A percentile compares a stretch with the other conserved stretches of the same genome.
Conservation (phyloP, 1,284 basidiomycete genomes). For the Puccinia hordei region DNA sequence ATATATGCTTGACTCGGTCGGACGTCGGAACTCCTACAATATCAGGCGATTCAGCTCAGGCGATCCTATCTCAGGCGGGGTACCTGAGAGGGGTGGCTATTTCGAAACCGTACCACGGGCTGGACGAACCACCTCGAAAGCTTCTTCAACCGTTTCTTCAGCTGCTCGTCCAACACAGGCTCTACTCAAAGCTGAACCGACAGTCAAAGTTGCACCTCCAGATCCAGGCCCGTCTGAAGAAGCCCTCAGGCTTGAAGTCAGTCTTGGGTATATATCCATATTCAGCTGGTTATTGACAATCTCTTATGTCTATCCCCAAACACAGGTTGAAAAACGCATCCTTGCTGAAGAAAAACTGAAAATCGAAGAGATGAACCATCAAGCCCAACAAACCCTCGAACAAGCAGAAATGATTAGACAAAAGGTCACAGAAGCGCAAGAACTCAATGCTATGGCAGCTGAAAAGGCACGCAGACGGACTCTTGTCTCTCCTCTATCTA, state of each 20-base stretch:
- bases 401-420: slow-evolving; percentile 27
- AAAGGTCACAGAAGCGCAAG: slow-evolving; percentile 28
- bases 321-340: slow-evolving; percentile 10
- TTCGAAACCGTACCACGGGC: slow-evolving; percentile 24
- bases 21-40: slow-evolving; percentile 2
- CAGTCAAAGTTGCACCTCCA: background rate
- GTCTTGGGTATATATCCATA: background rate
- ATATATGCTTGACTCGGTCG: background rate
- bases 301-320: background rate
- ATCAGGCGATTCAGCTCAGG: slow-evolving; percentile 16
- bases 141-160: slow-evolving; percentile 8
- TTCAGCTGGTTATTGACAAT: background rate
- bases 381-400: slow-evolving; percentile 11
- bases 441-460: slow-evolving; percentile 21
- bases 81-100: slow-evolving; percentile 40
- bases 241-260: slow-evolving; percentile 6
- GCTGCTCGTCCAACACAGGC: background rate
- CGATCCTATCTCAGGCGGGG: slow-evolving; percentile 30
- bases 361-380: slow-evolving; percentile 45
- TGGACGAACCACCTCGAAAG: slow-evolving; percentile 2
- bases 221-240: slow-evolving; percentile 25
- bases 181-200: slow-evolving; percentile 6
- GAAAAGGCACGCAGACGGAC: background rate
- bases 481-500: background rate
- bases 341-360: slow-evolving; percentile 31